phyloP scores from a whole-genome alignment of 2,329 filamentous ascomycete species.

The Magnaporthiopsis incrustans region DNA sequence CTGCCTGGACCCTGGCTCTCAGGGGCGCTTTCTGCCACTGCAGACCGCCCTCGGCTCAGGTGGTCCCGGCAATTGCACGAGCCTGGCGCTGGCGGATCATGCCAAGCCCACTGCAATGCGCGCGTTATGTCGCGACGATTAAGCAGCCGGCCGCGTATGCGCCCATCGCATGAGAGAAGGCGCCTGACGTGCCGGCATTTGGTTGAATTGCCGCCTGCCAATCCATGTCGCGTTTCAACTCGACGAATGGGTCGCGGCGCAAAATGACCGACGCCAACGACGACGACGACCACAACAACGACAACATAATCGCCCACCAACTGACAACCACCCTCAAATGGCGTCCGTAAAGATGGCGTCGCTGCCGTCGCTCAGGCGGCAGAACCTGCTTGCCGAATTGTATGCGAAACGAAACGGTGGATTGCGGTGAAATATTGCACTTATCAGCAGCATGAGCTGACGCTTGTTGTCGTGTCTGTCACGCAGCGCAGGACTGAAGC shows the following conservation, averaged over 20 bases:
- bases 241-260: background rate
- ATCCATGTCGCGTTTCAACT: background rate
- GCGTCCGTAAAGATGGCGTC: slow-evolving; percentile 33
- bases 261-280: background rate
- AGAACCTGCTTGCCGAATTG: slow-evolving; percentile 78
- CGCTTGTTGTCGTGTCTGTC: slow-evolving; percentile 19
- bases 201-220: background rate
- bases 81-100: background rate
- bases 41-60: background rate
- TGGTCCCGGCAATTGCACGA: background rate
- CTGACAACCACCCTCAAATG: slow-evolving; percentile 25
- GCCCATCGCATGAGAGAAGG: background rate
- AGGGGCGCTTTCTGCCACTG: background rate
- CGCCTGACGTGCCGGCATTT: background rate
- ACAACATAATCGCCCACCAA: background rate
- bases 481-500: slow-evolving; percentile 66
- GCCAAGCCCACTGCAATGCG: background rate
- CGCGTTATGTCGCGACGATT: background rate
- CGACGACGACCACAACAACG: background rate
- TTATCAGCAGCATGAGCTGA: slow-evolving; percentile 5
- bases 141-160: background rate
- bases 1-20: background rate
- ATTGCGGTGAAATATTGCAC: background rate
- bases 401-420: slow-evolving; percentile 33
- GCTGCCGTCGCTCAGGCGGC: slow-evolving; percentile 55